These are phyloP conservation scores for Gastrodia elata DNA, from an alignment of 106 monocot species.

Conservation along the genomic window DNA sequence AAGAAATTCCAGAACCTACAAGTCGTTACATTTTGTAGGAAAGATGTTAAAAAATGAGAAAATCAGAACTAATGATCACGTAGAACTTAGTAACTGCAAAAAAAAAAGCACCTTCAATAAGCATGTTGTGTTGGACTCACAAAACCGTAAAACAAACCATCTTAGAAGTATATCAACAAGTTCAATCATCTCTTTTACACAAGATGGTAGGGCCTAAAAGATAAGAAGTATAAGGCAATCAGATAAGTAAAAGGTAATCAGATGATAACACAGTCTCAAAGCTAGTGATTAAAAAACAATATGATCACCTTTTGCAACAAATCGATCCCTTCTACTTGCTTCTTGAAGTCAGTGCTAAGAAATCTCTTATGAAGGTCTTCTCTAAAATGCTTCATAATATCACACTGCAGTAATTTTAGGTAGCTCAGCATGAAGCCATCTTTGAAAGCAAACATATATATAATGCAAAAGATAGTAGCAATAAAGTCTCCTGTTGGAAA, in stretches of 20 bases:
- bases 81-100: neutral
- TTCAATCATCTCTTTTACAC: slow-evolving; percentile 73
- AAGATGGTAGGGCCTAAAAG: slow-evolving; percentile 64
- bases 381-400: slow-evolving; percentile 76
- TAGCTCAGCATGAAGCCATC: neutral
- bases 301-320: slow-evolving; percentile 77
- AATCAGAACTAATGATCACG: neutral
- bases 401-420: slow-evolving; percentile 39
- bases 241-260: neutral
- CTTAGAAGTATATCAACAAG: slow-evolving; percentile 92
- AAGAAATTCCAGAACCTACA: slow-evolving; percentile 90
- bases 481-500: neutral
- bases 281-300: neutral
- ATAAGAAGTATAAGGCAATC: slow-evolving; percentile 3
- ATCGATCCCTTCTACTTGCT: slow-evolving; percentile 97
- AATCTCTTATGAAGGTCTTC: slow-evolving; percentile 86
- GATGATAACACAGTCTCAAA: too few relatives aligned
- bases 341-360: slow-evolving; percentile 87
- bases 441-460: neutral
- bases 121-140: slow-evolving; percentile 97
- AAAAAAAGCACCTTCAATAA: slow-evolving; percentile 69
- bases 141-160: slow-evolving; percentile 97
- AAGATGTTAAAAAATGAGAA: slow-evolving; percentile 6
- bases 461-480: neutral
- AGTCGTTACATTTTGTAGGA: neutral